A percentile compares a stretch with the other conserved stretches of the same genome.
Evolutionary conservation across 495 filamentous ascomycete species (phyloP).

Genomic region (Podospora tetraspora): DNA sequence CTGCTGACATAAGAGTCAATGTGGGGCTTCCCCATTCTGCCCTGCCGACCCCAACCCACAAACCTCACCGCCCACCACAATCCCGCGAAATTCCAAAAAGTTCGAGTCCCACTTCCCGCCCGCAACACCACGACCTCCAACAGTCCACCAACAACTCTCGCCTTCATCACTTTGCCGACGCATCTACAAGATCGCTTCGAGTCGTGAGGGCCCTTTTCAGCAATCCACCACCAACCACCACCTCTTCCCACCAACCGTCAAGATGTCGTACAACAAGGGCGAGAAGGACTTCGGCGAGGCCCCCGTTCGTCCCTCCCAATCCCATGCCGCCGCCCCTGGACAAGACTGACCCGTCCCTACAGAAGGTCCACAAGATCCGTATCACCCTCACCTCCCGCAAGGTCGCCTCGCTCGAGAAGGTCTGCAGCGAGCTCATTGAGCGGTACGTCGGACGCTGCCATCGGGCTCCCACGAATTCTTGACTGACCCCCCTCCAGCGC

Average conservation of each 20-base stretch:
- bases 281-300: conserved; percentile 80
- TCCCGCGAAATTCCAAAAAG: conserved; percentile 15
- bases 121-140: conserved; percentile 11
- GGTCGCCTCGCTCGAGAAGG: conserved; percentile 93
- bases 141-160: conserved; percentile 11
- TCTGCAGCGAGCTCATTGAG: conserved; percentile 96
- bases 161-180: conserved; percentile 78
- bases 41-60: conserved; percentile 14
- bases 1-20: not conserved
- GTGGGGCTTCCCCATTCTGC: conserved; percentile 17
- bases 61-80: conserved; percentile 8
- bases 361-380: conserved; percentile 97
- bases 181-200: conserved; percentile 49
- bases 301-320: conserved; percentile 26
- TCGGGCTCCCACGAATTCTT: no score
- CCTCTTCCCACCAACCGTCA: conserved; percentile 34
- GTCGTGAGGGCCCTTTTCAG: conserved; percentile 53
- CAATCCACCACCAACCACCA: conserved; percentile 5
- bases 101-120: conserved; percentile 6
- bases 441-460: conserved; percentile 35
- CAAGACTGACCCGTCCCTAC: conserved; percentile 8
- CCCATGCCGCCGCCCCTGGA: not conserved
- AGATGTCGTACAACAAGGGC: conserved; percentile 92
- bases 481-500: conserved; percentile 37
- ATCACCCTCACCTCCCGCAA: conserved; percentile 95